Conservation (phyloP, 2,329 filamentous ascomycete genomes). For the Botryotinia globosa region DNA sequence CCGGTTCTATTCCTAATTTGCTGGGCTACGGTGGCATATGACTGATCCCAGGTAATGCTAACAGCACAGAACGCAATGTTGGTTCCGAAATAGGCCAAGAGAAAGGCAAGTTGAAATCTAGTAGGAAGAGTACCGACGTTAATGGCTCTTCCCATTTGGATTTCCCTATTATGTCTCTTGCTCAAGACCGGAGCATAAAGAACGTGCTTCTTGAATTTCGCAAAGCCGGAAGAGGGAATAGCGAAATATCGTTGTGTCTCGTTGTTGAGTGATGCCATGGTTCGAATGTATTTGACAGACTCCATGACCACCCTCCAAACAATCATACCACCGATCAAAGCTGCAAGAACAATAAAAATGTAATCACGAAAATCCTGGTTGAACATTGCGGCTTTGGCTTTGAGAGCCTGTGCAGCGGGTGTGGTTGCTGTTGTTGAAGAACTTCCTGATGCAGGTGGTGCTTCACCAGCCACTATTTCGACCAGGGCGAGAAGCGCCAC, state of each 20-base stretch:
- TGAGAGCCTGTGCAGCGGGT: slow-evolving; percentile 15
- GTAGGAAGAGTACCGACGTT: slow-evolving; percentile 76
- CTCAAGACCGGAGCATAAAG: slow-evolving; percentile 68
- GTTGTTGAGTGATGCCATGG: slow-evolving; percentile 72
- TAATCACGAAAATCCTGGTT: slow-evolving; percentile 59
- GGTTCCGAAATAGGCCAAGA: slow-evolving; percentile 64
- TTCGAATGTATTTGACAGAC: slow-evolving; percentile 66
- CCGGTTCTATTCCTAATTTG: slow-evolving; percentile 67
- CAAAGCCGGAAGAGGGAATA: slow-evolving; percentile 49
- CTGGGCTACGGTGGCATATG: slow-evolving; percentile 45
- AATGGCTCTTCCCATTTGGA: slow-evolving; percentile 64
- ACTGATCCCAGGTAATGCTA: slow-evolving; percentile 57
- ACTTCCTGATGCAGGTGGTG: slow-evolving; percentile 18
- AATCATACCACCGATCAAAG: slow-evolving; percentile 60
- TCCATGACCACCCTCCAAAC: slow-evolving; percentile 63
- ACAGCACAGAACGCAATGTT: slow-evolving; percentile 77
- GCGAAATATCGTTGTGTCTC: slow-evolving; percentile 79
- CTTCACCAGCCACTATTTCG: slow-evolving; percentile 24
- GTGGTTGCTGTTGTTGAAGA: slow-evolving; percentile 18
- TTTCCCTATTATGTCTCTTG: slow-evolving; percentile 74
- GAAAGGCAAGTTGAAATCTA: slow-evolving; percentile 70
- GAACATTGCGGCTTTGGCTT: slow-evolving; percentile 29
- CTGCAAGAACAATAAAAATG: slow-evolving; percentile 61
- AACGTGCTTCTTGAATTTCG: slow-evolving; percentile 66
- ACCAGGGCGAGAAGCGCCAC: slow-evolving; percentile 30